These are phyloP conservation scores for Aspergillus unguis DNA, from an alignment of 2,329 filamentous ascomycete genomes.

Conservation along the genomic window DNA sequence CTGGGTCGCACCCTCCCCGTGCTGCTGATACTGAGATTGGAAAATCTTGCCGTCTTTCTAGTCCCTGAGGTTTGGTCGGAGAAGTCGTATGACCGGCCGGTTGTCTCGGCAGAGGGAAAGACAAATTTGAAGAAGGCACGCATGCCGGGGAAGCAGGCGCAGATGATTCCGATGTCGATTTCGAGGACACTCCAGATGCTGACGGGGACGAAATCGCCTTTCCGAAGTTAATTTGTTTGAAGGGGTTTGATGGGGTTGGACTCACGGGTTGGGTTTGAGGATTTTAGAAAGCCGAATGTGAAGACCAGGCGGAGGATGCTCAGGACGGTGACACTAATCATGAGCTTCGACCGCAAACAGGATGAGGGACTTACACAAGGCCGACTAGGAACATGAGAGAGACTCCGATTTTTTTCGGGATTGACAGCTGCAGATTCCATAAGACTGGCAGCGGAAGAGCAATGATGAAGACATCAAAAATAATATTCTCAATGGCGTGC, in stretches of 20 bases:
- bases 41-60: background rate
- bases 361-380: background rate
- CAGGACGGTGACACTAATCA: background rate
- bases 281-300: background rate
- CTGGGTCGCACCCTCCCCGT: background rate
- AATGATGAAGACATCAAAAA: slow-evolving; percentile 2
- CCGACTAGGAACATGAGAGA: slow-evolving; percentile 1
- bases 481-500: slow-evolving; percentile 3
- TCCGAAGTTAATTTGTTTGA: background rate
- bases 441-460: background rate
- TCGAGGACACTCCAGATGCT: slow-evolving; percentile 3
- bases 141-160: slow-evolving; percentile 8
- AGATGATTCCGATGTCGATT: background rate
- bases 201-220: background rate
- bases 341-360: background rate
- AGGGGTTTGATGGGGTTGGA: background rate
- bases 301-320: background rate
- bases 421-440: background rate
- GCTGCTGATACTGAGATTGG: background rate
- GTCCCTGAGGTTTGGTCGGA: too few relatives aligned
- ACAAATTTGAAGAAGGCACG: slow-evolving; percentile 1
- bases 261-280: background rate
- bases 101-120: background rate
- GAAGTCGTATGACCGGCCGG: too few relatives aligned
- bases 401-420: slow-evolving; percentile 1